Base-by-base conservation (phyloP, 139 green algal genomes). In the Coccomyxa sp. region DNA sequence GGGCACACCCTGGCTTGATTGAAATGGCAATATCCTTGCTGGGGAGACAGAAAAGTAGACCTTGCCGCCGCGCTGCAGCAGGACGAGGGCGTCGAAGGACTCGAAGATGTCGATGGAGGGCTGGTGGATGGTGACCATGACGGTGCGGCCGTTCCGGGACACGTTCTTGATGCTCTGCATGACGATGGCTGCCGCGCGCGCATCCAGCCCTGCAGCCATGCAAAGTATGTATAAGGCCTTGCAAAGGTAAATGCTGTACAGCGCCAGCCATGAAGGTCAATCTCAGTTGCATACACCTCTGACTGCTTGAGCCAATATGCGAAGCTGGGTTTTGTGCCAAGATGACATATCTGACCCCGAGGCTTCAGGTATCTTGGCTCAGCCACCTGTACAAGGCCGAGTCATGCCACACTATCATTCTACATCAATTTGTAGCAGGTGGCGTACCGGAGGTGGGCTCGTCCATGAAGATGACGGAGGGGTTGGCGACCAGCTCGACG, bases 391-490 rank as follows among this genome's bases (percentile, higher is more conserved):
- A n/a, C n/a, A n/a, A n/a, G n/a, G n/a, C n/a, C n/a, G n/a, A n/a
- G n/a, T n/a, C n/a, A n/a, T n/a, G n/a, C n/a, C n/a, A 91, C 39
- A 73, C 3, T 4, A 7, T 73, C 5, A 4, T 5, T 22, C 68
- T 4, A 18, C 39, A 70, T 34, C 39, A 77, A 39, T 14, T n/a
- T 74, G 70, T 50, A 81, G 79, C 7, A 81, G 10, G 7, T 74
- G 58, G 27, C 69, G 77, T 6, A 83, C 80, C 73, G 74, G 69
- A 73, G 74, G 75, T 81, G 50, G 78, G 78, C 85, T 98, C 95
- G 70, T 98, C 95, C 41, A 98, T 95, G 89, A 98, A 98, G 68
- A 98, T 97, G 36, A 98, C 91, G 10, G 88, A 89, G 5, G 95
- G 94, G 78, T 94, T 79, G 36, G 77, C 74, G 18, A 98, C 94